Evolutionary conservation across 352 stramenopile species (phyloP), one percentile per base, ranked within the genome.

Genomic region (Globisporangium camurandrum): DNA sequence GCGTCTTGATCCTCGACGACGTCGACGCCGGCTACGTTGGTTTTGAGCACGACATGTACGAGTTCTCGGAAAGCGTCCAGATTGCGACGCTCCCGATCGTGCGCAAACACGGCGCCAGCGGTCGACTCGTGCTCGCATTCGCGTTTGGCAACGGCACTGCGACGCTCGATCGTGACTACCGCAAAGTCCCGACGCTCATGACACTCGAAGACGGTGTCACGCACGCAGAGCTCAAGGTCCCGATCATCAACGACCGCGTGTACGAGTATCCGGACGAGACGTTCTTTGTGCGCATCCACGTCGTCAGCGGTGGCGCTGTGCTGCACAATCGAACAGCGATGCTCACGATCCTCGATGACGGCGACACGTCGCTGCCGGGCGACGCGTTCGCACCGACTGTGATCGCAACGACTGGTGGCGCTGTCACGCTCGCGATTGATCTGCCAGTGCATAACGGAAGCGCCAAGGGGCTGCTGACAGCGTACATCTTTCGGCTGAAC

Each of bases 201-300:
- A 24, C 56, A 0, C 72, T 88, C 61, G 70, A 67, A 3, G 54
- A 69, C n/a, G 58, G 59, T 2, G 42, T 75, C n/a, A 72, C 56
- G 11, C 54, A 26, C 7, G 55, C 70, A 0, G 62, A 61, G 0
- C 33, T 85, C 0, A 67, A 62, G 9, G 61, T 84, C 12, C 54
- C 62, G 3, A 86, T 89, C 31, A 66, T 85, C 16, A 86, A 86
- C 34, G 75, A 86, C 49, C 64, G 66, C 7, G 49, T 71, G 10
- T 84, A 62, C 30, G 66, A 86, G 40, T 71, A 51, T 30, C 75
- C 71, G 1, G 66, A 84, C 44, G 70, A 84, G 36, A 56, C 49
- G 9, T 78, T 86, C 37, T 57, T 64, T n/a, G 64, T 71, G 19
- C 33, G 57, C 19, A 67, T 80, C 24, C 33, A 43, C 5, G 26